phyloP scores from a whole-genome alignment of 441 rosid genomes.

The Mallotus japonicus region DNA sequence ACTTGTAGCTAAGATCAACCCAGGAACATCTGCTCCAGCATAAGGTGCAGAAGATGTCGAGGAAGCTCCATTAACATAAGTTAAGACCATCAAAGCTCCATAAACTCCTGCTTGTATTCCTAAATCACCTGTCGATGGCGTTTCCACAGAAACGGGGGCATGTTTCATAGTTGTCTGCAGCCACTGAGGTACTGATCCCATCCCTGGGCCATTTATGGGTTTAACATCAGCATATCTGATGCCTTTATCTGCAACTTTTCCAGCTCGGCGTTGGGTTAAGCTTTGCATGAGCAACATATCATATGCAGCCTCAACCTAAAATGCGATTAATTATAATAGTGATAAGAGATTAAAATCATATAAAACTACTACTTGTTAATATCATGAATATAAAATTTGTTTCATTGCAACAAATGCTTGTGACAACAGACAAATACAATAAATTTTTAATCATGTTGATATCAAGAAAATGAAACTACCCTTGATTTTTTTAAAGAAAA shows the following conservation, averaged over 20 bases:
- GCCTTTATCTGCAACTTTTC: constrained; percentile 70
- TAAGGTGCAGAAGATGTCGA: constrained; percentile 43
- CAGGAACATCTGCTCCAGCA: constrained; percentile 81
- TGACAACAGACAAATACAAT: neutral
- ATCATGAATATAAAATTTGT: neutral
- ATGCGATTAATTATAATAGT: constrained; percentile 1
- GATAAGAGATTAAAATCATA: constrained; percentile 11
- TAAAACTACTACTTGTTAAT: neutral
- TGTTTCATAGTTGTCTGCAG: constrained; percentile 56
- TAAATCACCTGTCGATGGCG: constrained; percentile 62
- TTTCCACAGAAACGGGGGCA: constrained; percentile 57
- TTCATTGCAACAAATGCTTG: neutral
- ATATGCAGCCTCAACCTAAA: constrained; percentile 92
- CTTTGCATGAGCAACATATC: constrained; percentile 97
- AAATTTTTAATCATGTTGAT: neutral
- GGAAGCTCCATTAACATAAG: constrained; percentile 74
- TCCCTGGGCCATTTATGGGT: constrained; percentile 44
- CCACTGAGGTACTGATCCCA: constrained; percentile 72
- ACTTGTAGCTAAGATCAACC: constrained; percentile 73
- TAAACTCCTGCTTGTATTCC: constrained; percentile 87
- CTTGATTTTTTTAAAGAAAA: neutral
- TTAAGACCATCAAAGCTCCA: constrained; percentile 82
- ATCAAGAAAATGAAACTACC: neutral
- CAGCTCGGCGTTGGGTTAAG: constrained; percentile 82
- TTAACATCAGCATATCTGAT: constrained; percentile 94